Percentiles rank a stretch among this genome's conserved stretches.
Conservation (phyloP, 2,329 filamentous ascomycete species). For the Fusarium avenaceum region DNA sequence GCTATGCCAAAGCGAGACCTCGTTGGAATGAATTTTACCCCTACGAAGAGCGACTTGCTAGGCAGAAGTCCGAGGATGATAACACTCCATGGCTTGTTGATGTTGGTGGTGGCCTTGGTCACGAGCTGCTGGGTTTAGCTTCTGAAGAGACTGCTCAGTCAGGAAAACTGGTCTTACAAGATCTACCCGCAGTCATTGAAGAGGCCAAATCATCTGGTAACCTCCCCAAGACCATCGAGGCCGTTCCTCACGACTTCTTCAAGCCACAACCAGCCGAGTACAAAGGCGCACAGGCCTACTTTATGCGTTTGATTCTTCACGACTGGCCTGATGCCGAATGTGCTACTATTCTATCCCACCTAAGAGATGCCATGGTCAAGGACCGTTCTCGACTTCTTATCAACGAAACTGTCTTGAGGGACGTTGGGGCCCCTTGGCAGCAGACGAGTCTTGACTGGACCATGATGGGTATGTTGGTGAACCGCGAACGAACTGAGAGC, state of each 20-base stretch:
- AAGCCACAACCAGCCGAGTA: slow-evolving; percentile 38
- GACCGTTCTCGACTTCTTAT: slow-evolving; percentile 42
- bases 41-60: slow-evolving; percentile 16
- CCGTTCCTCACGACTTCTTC: slow-evolving; percentile 46
- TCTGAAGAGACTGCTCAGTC: background rate
- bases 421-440: slow-evolving; percentile 33
- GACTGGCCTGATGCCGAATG: slow-evolving; percentile 61
- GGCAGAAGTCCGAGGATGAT: background rate
- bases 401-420: slow-evolving; percentile 33
- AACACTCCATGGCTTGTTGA: slow-evolving; percentile 27
- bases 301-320: slow-evolving; percentile 62
- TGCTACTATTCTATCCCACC: slow-evolving; percentile 48
- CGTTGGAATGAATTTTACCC: slow-evolving; percentile 52
- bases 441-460: slow-evolving; percentile 49
- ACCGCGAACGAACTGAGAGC: slow-evolving; percentile 39
- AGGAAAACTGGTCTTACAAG: slow-evolving; percentile 21
- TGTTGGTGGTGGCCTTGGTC: slow-evolving; percentile 27
- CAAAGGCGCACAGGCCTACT: slow-evolving; percentile 57
- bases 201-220: slow-evolving; percentile 11
- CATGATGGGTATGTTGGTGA: slow-evolving; percentile 44
- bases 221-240: slow-evolving; percentile 12
- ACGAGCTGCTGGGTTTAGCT: slow-evolving; percentile 16
- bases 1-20: slow-evolving; percentile 51
- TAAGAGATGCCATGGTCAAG: slow-evolving; percentile 35
- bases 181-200: slow-evolving; percentile 23